phyloP scores from a whole-genome alignment of 2,329 filamentous ascomycete genomes.

The Bipolaris bicolor region DNA sequence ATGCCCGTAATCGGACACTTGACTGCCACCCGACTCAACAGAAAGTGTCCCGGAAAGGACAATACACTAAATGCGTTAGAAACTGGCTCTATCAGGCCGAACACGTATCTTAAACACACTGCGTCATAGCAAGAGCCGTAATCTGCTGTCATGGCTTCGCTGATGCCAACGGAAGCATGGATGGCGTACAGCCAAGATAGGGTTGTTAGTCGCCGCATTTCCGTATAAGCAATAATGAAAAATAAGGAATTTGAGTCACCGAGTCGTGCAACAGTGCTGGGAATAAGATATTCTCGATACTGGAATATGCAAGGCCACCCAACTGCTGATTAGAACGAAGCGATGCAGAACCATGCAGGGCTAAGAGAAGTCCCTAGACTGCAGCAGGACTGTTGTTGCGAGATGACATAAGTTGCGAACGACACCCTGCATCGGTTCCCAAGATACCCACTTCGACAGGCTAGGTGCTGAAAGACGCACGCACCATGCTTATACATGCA shows the following conservation, averaged over 20 bases:
- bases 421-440: not conserved
- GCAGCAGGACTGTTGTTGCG: not conserved
- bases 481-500: not conserved
- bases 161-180: not conserved
- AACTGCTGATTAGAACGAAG: not conserved
- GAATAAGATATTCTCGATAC: not conserved
- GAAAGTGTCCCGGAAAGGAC: not conserved
- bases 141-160: conserved; percentile 4
- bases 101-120: not conserved
- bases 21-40: not conserved
- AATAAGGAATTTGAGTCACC: not conserved
- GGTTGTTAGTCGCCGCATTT: not conserved
- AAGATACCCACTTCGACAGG: not conserved
- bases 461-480: not conserved
- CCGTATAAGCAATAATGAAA: not conserved
- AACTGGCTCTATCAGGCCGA: not conserved
- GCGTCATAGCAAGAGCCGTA: not conserved
- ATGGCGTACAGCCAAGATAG: conserved; percentile 2
- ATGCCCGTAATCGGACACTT: not conserved
- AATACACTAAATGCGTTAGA: conserved; percentile 1
- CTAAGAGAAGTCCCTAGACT: no score
- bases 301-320: not conserved
- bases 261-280: not conserved
- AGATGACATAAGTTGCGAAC: not conserved
- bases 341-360: not conserved